Base-by-base conservation (phyloP, 176 grass and related monocot genomes). In the Secale cereale region DNA sequence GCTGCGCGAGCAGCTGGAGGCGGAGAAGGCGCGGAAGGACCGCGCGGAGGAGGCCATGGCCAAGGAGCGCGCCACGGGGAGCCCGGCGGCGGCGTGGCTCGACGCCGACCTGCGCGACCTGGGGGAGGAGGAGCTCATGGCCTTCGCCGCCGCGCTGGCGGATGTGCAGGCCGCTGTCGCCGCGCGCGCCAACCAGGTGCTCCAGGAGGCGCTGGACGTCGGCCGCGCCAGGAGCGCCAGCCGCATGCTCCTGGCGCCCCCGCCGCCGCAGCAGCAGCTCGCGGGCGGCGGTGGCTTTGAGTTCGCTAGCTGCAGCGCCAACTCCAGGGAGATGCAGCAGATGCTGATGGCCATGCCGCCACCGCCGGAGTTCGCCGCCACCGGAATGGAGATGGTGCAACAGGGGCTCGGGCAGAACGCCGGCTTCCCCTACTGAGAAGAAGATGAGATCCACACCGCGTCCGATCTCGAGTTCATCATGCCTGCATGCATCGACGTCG, bases 11-110 rank as follows among this genome's bases (percentile, higher is more conserved):
- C 13, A 57, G 70, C 10, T 88, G 13, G 86, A 83, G 8, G 50
- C 16, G 4, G 82, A 91, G 50, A 81, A 71, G 77, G 82, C 77
- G 15, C 65, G 75, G 4, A 41, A 77, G 74, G 86, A 88, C 61
- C 28, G 76, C 50, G 40, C 33, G 26, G 79, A 91, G 12, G 77
- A 41, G 33, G 80, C 82, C 12, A 67, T 77, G 52, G 54, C n/a
- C 7, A 57, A 22, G 77, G 84, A 45, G 76, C 46, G 50, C 65
- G 22, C 31, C 26, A 12, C 13, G 20, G 65, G 8, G 14, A 46
- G 17, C 61, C 59, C 4, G 16, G 16, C 6, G 40, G 29, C 0
- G 29, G 48, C 31, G 31, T 70, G 80, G 80, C 22, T 71, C 22
- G n/a, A 82, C 3, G n/a, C 80, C 8, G 65, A 82, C 8, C n/a